phyloP scores from a whole-genome alignment of 73 alveolate genomes.

The Uronychia binucleata region DNA sequence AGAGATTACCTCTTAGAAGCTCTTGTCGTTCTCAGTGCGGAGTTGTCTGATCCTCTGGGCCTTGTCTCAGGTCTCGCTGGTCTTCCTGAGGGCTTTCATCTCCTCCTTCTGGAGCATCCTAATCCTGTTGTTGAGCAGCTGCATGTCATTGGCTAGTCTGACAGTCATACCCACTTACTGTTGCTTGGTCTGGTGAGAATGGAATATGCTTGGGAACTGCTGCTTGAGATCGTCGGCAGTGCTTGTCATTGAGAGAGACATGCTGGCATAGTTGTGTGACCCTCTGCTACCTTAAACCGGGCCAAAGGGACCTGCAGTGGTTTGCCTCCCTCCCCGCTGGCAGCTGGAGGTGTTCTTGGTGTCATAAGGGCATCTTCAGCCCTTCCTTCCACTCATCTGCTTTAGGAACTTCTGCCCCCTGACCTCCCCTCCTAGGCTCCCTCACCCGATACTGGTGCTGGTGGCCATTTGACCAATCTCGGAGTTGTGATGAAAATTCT shows the following conservation, averaged over 20 bases:
- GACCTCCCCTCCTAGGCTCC: neutral
- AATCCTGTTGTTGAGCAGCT: neutral
- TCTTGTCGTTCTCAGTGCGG: neutral
- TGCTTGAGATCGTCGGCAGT: neutral
- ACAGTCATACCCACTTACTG: neutral
- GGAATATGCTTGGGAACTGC: neutral
- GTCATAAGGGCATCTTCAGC: no score
- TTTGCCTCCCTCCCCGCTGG: neutral
- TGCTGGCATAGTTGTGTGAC: neutral
- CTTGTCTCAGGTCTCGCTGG: neutral
- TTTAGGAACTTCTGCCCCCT: neutral
- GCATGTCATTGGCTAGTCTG: neutral
- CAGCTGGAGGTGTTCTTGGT: no score
- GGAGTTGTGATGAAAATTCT: neutral
- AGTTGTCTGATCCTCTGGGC: neutral
- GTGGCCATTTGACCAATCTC: neutral
- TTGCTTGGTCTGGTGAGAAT: neutral
- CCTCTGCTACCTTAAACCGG: neutral
- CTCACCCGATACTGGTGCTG: neutral
- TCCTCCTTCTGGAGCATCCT: neutral
- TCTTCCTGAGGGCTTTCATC: neutral
- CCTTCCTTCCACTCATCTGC: no score
- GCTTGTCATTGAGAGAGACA: neutral
- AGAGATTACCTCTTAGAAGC: neutral
- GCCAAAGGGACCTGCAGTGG: neutral